Percentiles rank a stretch among this genome's conserved stretches.
phyloP scores from a whole-genome alignment of 1,284 basidiomycete species.

The Papiliotrema fonsecae region DNA sequence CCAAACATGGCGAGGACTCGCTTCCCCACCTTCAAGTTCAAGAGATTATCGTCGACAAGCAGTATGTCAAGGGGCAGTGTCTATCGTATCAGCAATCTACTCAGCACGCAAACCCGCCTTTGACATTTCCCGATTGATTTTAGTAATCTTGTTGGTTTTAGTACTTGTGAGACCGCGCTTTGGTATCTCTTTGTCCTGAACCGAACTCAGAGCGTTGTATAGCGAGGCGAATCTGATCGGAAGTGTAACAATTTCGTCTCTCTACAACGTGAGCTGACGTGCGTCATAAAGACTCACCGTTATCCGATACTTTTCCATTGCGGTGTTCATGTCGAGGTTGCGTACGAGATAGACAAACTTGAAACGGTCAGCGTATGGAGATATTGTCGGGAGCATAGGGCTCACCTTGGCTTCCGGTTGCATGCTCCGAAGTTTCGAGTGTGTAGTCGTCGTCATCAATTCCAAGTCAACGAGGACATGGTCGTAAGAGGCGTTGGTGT shows the following conservation, averaged over 20 bases:
- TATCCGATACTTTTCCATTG: slow-evolving; percentile 15
- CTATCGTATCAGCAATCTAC: no score
- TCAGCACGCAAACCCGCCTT: no score
- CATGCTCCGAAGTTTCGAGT: slow-evolving; percentile 15
- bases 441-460: slow-evolving; percentile 7
- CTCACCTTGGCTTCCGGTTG: slow-evolving; percentile 29
- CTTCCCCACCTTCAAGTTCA: slow-evolving; percentile 40
- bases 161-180: slow-evolving; percentile 1
- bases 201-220: slow-evolving; percentile 17
- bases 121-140: slow-evolving; percentile 7
- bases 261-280: slow-evolving; percentile 3
- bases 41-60: slow-evolving; percentile 42
- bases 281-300: no score
- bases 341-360: slow-evolving; percentile 35
- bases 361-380: slow-evolving; percentile 1
- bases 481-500: slow-evolving; percentile 13
- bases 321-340: slow-evolving; percentile 24
- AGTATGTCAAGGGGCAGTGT: slow-evolving; percentile 42
- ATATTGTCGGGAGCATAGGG: background rate
- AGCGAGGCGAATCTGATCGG: slow-evolving; percentile 38
- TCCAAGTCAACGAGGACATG: slow-evolving; percentile 25
- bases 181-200: background rate
- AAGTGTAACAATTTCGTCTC: slow-evolving; percentile 33
- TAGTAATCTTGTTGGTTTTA: background rate
- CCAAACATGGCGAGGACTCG: slow-evolving; percentile 41